Evolutionary conservation across 169 alveolate genomes (phyloP).

Genomic region (Eimeria brunetti): DNA sequence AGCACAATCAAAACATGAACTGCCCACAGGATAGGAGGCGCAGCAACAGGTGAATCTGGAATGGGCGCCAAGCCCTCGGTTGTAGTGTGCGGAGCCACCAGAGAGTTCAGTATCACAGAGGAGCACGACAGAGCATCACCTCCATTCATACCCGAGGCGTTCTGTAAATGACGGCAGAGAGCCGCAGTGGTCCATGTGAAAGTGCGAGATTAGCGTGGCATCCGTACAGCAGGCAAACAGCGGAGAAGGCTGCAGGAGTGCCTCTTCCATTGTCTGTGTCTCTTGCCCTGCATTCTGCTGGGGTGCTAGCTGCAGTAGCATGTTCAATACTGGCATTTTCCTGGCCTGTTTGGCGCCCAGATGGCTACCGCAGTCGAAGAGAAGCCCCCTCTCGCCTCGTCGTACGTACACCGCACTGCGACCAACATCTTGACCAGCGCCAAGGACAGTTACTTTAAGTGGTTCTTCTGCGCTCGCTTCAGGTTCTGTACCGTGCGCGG

Average conservation of each 20-base stretch:
- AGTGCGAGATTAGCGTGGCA: conserved; percentile 91
- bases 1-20: background rate
- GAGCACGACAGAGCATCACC: background rate
- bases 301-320: conserved; percentile 72
- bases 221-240: conserved; percentile 83
- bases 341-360: conserved; percentile 96
- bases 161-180: conserved; percentile 99
- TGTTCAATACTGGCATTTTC: conserved; percentile 96
- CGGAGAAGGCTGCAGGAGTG: conserved; percentile 97
- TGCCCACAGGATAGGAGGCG: background rate
- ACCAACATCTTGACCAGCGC: conserved; percentile 99
- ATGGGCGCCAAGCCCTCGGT: background rate
- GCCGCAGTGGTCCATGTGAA: conserved; percentile 99
- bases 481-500: background rate
- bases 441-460: conserved; percentile 91
- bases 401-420: conserved; percentile 97
- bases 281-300: background rate
- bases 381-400: conserved; percentile 93
- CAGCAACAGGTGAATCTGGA: background rate
- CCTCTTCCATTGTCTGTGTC: conserved; percentile 90
- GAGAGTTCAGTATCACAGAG: background rate
- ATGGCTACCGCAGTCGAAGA: conserved; percentile 99
- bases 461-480: conserved; percentile 7
- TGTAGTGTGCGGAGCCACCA: background rate
- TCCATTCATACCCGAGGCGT: conserved; percentile 83